Evolutionary conservation across 1,284 basidiomycete genomes (phyloP), one percentile per base, ranked within the genome.

Genomic region (Meira miltonrushii): DNA sequence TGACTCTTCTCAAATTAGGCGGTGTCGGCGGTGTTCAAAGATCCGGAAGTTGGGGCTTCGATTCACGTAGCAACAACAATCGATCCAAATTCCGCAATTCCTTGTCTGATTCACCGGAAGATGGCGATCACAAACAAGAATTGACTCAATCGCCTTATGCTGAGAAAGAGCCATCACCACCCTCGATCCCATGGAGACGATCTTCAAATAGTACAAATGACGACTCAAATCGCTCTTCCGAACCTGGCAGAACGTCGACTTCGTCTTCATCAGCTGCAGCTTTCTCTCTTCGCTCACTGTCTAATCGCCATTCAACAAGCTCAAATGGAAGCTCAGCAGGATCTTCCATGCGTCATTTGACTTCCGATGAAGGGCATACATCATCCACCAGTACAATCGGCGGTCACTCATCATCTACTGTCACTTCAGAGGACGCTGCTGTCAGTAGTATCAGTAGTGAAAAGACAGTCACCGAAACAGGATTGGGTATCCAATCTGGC

Each of bases 1-100:
- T 53, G 50, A 53, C 23, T 17, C 25, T 56, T 50, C 19, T 47
- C 51, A 72, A 72, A 60, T 61, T 70, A 21, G 69, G 68, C 25
- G 70, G 68, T 44, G 70, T 71, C 0, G 70, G 69, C 21, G 70
- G 70, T 23, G 70, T 72, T 17, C 71, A 66, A 2, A 67, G 70
- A 23, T 72, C 70, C 1, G 70, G 70, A 39, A 71, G 69, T 48
- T 71, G 70, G 68, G 64, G 68, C 15, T 61, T 57, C 53, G 62
- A 55, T 54, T 61, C 28, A 33, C 65, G 43, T 44, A 17, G 43
- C 23, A 53, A 7, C 5, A 38, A 17, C 15, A 8, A 5, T 53
- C 46, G 46, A 13, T n/a, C 17, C 2, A 15, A n/a, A 2, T 23
- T 48, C 23, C 17, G 12, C 7, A 48, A 23, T 13, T 12, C 13